Conservation (phyloP, 1,284 basidiomycete species). For the Tilletia walkeri region DNA sequence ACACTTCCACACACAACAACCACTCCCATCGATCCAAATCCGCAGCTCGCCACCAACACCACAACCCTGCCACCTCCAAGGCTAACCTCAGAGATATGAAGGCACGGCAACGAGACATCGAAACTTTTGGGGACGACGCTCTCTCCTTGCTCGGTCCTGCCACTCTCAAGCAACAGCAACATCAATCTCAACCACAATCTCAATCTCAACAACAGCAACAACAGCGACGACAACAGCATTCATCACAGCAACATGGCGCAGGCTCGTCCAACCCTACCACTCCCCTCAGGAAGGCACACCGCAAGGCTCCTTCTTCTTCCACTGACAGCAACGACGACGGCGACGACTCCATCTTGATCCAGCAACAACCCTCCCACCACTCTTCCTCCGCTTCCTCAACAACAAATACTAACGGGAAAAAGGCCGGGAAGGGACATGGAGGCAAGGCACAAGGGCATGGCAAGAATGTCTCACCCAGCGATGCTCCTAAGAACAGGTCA, state of each 20-base stretch:
- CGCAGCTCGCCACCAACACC: not conserved
- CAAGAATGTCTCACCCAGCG: no score
- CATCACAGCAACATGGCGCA: not conserved
- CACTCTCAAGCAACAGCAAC: conserved; percentile 3
- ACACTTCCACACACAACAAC: not conserved
- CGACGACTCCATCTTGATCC: no score
- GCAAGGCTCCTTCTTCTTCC: no score
- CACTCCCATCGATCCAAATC: not conserved
- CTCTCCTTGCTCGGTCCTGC: not conserved
- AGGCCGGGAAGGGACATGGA: no score
- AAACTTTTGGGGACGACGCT: conserved; percentile 13
- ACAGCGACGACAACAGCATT: not conserved
- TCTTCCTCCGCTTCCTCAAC: no score
- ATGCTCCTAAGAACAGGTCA: not conserved
- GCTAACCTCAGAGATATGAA: conserved; percentile 3
- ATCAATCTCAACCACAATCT: not conserved
- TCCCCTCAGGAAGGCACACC: no score
- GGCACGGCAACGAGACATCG: conserved; percentile 8
- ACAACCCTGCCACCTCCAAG: not conserved
- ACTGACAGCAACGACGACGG: no score
- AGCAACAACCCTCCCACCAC: no score
- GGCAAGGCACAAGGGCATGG: no score
- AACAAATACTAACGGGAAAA: no score
- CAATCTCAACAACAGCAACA: not conserved
- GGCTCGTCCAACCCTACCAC: no score